These are phyloP conservation scores for Fragaria iinumae DNA, from an alignment of 306 rosid genomes.

Conservation along the genomic window DNA sequence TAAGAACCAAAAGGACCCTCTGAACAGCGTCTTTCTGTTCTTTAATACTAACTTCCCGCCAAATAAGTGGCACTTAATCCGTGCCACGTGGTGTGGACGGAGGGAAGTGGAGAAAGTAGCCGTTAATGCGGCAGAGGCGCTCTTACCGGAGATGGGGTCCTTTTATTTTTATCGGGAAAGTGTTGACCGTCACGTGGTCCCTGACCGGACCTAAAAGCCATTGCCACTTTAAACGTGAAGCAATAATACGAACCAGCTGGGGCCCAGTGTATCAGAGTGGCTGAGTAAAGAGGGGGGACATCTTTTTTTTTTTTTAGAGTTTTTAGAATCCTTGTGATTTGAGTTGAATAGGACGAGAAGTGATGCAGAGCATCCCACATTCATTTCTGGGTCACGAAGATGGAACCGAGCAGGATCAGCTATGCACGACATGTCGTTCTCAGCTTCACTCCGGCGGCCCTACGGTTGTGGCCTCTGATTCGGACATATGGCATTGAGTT, in stretches of 20 bases:
- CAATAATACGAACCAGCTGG: background rate
- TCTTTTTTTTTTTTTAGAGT: too few relatives aligned
- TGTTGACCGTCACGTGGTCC: constrained; percentile 37
- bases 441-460: constrained; percentile 3
- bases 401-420: background rate
- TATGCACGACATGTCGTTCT: constrained; percentile 12
- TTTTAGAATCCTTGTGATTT: background rate
- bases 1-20: background rate
- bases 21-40: background rate
- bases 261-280: constrained; percentile 5
- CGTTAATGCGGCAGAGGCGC: constrained; percentile 46
- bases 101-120: constrained; percentile 43
- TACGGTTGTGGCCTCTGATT: background rate
- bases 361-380: constrained; percentile 15
- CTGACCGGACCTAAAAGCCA: background rate
- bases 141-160: constrained; percentile 15
- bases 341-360: background rate
- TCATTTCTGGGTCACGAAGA: constrained; percentile 23
- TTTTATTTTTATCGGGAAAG: background rate
- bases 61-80: constrained; percentile 22
- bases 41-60: constrained; percentile 44
- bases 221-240: constrained; percentile 11
- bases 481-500: background rate
- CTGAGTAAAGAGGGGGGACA: background rate
- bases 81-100: constrained; percentile 50